Conservation (phyloP, 1,284 basidiomycete genomes). For the Pascua sp. region DNA sequence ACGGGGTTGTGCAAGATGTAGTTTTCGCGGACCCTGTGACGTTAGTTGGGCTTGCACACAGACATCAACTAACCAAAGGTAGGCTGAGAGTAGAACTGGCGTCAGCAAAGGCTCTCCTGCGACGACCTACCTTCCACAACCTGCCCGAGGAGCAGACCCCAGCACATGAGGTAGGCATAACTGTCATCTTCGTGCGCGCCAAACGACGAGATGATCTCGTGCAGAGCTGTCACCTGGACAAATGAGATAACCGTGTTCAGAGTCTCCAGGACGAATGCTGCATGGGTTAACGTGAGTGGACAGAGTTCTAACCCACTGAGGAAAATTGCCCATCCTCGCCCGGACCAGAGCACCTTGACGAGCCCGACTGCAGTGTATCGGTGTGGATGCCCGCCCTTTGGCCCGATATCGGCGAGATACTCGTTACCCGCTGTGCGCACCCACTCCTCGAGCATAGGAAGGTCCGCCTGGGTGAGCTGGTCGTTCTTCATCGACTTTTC, state of each 20-base stretch:
- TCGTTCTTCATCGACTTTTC: conserved; percentile 25
- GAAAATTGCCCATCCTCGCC: conserved; percentile 27
- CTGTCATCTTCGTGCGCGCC: conserved; percentile 25
- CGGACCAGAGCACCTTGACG: conserved; percentile 32
- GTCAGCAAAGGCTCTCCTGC: background rate
- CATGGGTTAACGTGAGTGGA: background rate
- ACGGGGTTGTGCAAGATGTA: conserved; percentile 43
- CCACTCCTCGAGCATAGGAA: conserved; percentile 40
- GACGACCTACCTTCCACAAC: conserved; percentile 20
- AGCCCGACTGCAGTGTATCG: conserved; percentile 26
- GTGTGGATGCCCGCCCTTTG: conserved; percentile 16
- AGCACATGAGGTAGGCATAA: conserved; percentile 46
- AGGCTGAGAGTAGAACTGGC: conserved; percentile 11
- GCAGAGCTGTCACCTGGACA: conserved; percentile 34
- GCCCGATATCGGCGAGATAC: conserved; percentile 7
- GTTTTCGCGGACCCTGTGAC: conserved; percentile 40
- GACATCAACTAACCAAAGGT: conserved; percentile 15
- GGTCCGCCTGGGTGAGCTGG: conserved; percentile 33
- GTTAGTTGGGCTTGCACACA: background rate
- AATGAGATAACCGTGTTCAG: conserved; percentile 31
- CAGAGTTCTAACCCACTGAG: conserved; percentile 23
- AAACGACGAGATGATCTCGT: conserved; percentile 42
- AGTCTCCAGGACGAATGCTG: conserved; percentile 32
- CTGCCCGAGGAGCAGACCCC: conserved; percentile 42
- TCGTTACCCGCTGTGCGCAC: conserved; percentile 22